Evolutionary conservation across 2,329 filamentous ascomycete genomes (phyloP).

Genomic region (Aspergillus sp.): DNA sequence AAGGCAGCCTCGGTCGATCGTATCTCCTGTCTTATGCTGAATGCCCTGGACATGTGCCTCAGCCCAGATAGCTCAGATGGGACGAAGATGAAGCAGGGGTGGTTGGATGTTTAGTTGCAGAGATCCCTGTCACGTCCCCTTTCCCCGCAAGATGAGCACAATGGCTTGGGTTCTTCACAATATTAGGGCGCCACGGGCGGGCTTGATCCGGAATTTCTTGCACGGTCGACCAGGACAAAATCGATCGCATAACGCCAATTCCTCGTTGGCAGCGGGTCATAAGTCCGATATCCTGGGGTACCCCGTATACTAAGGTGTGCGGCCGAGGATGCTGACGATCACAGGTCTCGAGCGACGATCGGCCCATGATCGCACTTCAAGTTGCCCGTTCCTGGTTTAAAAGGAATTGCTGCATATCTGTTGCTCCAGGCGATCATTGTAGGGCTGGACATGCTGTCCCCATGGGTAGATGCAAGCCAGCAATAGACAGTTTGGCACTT

Average conservation of each 20-base stretch:
- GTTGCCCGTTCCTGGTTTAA: neutral
- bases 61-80: neutral
- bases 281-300: neutral
- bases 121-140: neutral
- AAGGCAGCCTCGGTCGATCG: constrained; percentile 7
- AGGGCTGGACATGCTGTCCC: neutral
- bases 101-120: neutral
- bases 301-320: too few relatives aligned
- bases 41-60: constrained; percentile 3
- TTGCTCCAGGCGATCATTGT: neutral
- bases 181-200: neutral
- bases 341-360: neutral
- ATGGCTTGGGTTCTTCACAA: neutral
- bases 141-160: constrained; percentile 10
- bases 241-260: neutral
- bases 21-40: neutral
- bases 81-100: neutral
- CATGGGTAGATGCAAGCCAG: neutral
- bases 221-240: constrained; percentile 3
- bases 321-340: neutral
- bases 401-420: neutral
- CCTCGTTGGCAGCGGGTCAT: neutral
- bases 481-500: neutral
- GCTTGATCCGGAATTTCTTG: neutral
- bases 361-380: neutral